Evolutionary conservation across 2,329 filamentous ascomycete species (phyloP), one percentile per base, ranked within the genome.

Genomic region (Aspergillus neotritici): DNA sequence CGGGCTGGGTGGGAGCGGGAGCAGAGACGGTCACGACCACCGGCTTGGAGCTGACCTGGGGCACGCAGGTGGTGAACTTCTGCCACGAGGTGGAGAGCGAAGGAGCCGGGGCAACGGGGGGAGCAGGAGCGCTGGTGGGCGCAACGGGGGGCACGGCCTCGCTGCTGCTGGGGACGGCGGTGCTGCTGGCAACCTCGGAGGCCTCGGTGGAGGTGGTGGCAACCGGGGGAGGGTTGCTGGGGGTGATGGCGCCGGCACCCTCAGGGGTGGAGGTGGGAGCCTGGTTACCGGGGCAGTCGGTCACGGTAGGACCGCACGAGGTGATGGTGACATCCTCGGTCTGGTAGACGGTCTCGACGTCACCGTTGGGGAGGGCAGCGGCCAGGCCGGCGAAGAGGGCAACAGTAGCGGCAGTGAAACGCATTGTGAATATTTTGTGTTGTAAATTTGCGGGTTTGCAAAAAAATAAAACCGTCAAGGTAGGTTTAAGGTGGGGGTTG

Each of bases 241-340:
- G 17, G 25, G 43, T 45, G 21, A 46, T 42, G 14, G 53, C 51
- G 36, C 45, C 54, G 38, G 48, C 50, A 49, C 47, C 54, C 44
- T 50, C 45, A 47, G 59, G 49, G 45, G 52, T 53, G 48, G 58
- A 52, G 46, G 51, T 54, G 40, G 43, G 37, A 38, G 45, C 43
- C 48, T 43, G 38, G 31, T 21, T 34, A 31, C 56, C 64, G 35
- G 67, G 65, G 66, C 82, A 85, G 78, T 84, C 60, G 64, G 77
- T 75, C 60, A 83, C 78, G 48, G 73, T 72, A 38, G 78, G 69
- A 46, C 67, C 73, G 73, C 79, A 82, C 41, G 76, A 79, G 65
- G 77, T 82, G 74, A 83, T 70, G 67, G 79, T 83, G 55, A 78
- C 69, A 61, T 75, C 71, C 61, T 79, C 72, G 53, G 76, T 80